These are phyloP conservation scores for Brettanomyces custersianus DNA, from an alignment of 805 yeast genomes.

Conservation along the genomic window DNA sequence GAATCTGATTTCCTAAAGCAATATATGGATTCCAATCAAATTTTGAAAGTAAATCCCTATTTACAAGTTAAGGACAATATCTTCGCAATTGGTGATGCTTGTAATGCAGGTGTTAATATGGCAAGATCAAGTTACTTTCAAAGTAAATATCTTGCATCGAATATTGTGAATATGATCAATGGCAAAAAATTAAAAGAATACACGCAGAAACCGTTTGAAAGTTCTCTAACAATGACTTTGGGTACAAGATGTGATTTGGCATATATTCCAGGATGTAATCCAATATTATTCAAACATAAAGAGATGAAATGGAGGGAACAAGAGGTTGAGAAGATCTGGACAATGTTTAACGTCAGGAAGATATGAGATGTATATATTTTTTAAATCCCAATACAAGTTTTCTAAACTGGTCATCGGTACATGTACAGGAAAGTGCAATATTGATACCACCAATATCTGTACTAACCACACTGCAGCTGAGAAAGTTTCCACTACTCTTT, in stretches of 20 bases:
- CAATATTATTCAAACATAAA: too few relatives aligned
- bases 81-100: slow-evolving; percentile 12
- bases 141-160: neutral
- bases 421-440: too few relatives aligned
- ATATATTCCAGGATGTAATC: neutral
- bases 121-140: neutral
- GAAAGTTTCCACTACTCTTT: too few relatives aligned
- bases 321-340: too few relatives aligned
- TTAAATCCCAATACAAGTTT: too few relatives aligned
- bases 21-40: slow-evolving; percentile 6
- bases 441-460: too few relatives aligned
- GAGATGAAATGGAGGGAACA: too few relatives aligned
- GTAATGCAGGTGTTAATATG: slow-evolving; percentile 7
- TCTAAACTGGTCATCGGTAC: too few relatives aligned
- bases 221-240: neutral
- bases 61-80: slow-evolving; percentile 8
- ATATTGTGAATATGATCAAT: neutral
- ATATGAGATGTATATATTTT: too few relatives aligned
- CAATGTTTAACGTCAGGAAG: too few relatives aligned
- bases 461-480: too few relatives aligned
- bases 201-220: neutral
- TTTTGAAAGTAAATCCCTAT: slow-evolving; percentile 6
- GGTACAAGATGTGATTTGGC: neutral
- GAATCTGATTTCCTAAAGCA: slow-evolving; percentile 1
- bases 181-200: neutral